Conservation (phyloP, 2,329 filamentous ascomycete species). For the Drechslerella dactyloides region DNA sequence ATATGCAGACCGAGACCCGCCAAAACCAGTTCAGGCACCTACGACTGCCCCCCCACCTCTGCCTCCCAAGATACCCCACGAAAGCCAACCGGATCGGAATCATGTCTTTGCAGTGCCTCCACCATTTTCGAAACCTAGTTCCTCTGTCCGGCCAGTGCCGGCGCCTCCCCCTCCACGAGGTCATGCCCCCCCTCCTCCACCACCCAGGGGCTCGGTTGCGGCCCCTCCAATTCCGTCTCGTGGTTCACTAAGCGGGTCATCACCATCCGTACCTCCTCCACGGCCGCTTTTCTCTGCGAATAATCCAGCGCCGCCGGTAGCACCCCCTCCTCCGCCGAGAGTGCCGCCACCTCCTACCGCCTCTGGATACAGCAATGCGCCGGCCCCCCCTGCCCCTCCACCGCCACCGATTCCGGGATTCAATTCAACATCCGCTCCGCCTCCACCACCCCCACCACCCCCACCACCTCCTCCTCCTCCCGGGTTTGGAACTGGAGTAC, state of each 20-base stretch:
- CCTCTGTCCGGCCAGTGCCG: conserved; percentile 66
- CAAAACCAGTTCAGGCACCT: conserved; percentile 72
- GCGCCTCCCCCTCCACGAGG: conserved; percentile 60
- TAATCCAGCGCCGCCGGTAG: conserved; percentile 37
- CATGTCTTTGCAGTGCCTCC: conserved; percentile 77
- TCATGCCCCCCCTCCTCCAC: conserved; percentile 67
- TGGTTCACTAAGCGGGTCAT: conserved; percentile 55
- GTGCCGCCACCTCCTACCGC: conserved; percentile 55
- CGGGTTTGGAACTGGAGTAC: conserved; percentile 54
- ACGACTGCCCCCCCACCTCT: conserved; percentile 66
- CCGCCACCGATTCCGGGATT: conserved; percentile 53
- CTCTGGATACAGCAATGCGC: conserved; percentile 57
- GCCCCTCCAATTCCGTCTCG: conserved; percentile 60
- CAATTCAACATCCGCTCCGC: conserved; percentile 55
- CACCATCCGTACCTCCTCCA: conserved; percentile 60
- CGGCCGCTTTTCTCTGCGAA: conserved; percentile 54
- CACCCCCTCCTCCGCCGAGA: conserved; percentile 58
- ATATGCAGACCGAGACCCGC: conserved; percentile 69
- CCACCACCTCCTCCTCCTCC: conserved; percentile 60
- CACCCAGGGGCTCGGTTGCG: conserved; percentile 61
- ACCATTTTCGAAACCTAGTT: conserved; percentile 68
- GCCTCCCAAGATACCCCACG: conserved; percentile 65
- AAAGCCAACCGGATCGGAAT: conserved; percentile 67
- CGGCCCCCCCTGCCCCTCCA: conserved; percentile 57
- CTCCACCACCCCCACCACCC: conserved; percentile 63